Percentiles rank a stretch among this genome's conserved stretches.
Conservation (phyloP, 108 stramenopile species). For the Nitzschia inconspicua region DNA sequence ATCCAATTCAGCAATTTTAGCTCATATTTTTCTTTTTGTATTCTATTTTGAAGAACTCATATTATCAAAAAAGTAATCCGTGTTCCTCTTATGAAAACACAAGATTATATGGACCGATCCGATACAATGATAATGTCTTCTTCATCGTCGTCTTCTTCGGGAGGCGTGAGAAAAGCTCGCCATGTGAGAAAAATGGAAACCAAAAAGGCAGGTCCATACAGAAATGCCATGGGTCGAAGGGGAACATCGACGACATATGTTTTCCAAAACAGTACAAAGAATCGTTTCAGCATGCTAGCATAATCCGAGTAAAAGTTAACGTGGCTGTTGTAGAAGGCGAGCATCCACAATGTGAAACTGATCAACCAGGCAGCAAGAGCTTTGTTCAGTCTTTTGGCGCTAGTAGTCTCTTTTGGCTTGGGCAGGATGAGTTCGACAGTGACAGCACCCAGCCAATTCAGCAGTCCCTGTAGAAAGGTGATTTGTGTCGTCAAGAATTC, state of each 20-base stretch:
- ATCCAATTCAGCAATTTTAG: too few species aligned
- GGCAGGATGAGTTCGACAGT: constrained; percentile 35
- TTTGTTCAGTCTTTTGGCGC: constrained; percentile 45
- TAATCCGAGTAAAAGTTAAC: constrained; percentile 43
- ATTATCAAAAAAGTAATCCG: too few species aligned
- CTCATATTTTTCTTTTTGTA: too few species aligned
- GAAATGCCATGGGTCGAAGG: constrained; percentile 30
- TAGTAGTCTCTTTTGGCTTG: constrained; percentile 13
- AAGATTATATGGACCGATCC: too few species aligned
- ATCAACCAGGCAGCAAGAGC: constrained; percentile 24
- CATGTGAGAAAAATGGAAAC: constrained; percentile 21
- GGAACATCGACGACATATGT: constrained; percentile 2
- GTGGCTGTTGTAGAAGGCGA: constrained; percentile 51
- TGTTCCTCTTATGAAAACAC: too few species aligned
- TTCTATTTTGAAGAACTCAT: too few species aligned
- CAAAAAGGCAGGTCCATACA: constrained; percentile 28
- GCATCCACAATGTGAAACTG: constrained; percentile 33
- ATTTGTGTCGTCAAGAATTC: constrained; percentile 46
- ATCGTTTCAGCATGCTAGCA: constrained; percentile 26
- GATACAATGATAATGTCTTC: too few species aligned
- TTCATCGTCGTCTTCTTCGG: constrained; percentile 26
- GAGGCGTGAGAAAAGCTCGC: constrained; percentile 19
- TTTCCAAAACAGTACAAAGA: constrained; percentile 14
- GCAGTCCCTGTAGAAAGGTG: constrained; percentile 49
- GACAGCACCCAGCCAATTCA: constrained; percentile 48